phyloP scores from a whole-genome alignment of 2,329 filamentous ascomycete species.

The Drechslerella coelobrocha region DNA sequence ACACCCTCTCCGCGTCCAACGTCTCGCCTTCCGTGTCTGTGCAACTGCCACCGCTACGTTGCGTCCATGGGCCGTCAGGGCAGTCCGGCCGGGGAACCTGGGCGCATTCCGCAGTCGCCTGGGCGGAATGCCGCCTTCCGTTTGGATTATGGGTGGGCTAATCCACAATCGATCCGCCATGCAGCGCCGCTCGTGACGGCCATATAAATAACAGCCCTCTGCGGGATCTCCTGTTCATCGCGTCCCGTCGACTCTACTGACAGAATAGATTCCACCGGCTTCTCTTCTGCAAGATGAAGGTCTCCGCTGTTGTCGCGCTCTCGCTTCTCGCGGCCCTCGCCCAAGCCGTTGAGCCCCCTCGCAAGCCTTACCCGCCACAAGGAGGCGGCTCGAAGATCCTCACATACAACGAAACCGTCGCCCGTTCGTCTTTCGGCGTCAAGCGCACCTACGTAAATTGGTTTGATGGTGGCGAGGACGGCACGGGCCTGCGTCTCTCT shows the following conservation, averaged over 20 bases:
- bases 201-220: slow-evolving; percentile 68
- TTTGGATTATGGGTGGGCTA: slow-evolving; percentile 4
- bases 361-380: slow-evolving; percentile 65
- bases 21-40: slow-evolving; percentile 19
- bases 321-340: slow-evolving; percentile 40
- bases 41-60: slow-evolving; percentile 9
- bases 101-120: slow-evolving; percentile 23
- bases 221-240: slow-evolving; percentile 72
- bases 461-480: slow-evolving; percentile 68
- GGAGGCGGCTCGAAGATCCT: slow-evolving; percentile 66
- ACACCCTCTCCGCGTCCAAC: no score
- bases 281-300: slow-evolving; percentile 34
- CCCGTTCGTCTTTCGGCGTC: slow-evolving; percentile 61
- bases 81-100: slow-evolving; percentile 25
- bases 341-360: slow-evolving; percentile 62
- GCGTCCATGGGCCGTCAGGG: slow-evolving; percentile 20
- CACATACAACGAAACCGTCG: slow-evolving; percentile 68
- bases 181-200: slow-evolving; percentile 90
- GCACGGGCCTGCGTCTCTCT: slow-evolving; percentile 63
- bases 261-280: not conserved
- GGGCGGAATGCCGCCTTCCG: slow-evolving; percentile 41
- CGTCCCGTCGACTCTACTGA: not conserved
- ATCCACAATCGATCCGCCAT: no score
- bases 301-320: slow-evolving; percentile 36
- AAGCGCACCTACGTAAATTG: slow-evolving; percentile 64